Percentiles rank a stretch among this genome's conserved stretches.
Conservation (phyloP, 2,329 filamentous ascomycete genomes). For the Colletotrichum destructivum region DNA sequence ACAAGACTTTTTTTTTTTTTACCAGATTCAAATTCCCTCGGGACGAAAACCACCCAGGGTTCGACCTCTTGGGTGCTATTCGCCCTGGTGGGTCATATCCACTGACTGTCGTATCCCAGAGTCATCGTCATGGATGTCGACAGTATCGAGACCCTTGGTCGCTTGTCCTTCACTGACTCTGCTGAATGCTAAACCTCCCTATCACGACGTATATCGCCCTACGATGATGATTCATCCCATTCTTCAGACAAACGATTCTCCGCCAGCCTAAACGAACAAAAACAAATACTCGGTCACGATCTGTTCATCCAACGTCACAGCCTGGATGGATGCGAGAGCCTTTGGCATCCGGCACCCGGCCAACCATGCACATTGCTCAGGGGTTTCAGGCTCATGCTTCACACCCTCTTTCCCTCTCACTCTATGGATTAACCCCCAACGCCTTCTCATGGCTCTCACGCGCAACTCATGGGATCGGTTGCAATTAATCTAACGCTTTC, state of each 20-base stretch:
- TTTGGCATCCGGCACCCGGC: conserved; percentile 26
- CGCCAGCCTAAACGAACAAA: conserved; percentile 6
- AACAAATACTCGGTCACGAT: not conserved
- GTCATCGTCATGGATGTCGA: conserved; percentile 28
- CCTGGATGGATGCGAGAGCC: not conserved
- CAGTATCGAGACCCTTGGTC: conserved; percentile 13
- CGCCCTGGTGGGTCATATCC: conserved; percentile 22
- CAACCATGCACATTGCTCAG: conserved; percentile 31
- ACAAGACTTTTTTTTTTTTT: conserved; percentile 7
- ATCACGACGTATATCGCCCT: not conserved
- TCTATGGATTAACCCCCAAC: conserved; percentile 21
- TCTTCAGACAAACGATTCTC: conserved; percentile 2
- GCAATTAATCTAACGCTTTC: conserved; percentile 24
- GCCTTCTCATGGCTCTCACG: conserved; percentile 18
- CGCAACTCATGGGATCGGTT: conserved; percentile 24
- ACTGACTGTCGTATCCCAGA: conserved; percentile 22
- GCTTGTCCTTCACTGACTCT: conserved; percentile 2
- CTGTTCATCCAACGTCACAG: conserved; percentile 28
- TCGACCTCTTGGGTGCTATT: conserved; percentile 18
- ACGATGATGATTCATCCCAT: conserved; percentile 13
- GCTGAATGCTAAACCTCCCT: conserved; percentile 17
- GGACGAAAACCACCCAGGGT: conserved; percentile 16
- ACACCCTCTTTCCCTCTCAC: conserved; percentile 18
- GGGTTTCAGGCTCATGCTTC: conserved; percentile 29
- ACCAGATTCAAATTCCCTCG: conserved; percentile 22